A percentile compares a stretch with the other conserved stretches of the same genome.
Evolutionary conservation across 2,329 filamentous ascomycete genomes (phyloP).

Genomic region (Diaporthe batatas): DNA sequence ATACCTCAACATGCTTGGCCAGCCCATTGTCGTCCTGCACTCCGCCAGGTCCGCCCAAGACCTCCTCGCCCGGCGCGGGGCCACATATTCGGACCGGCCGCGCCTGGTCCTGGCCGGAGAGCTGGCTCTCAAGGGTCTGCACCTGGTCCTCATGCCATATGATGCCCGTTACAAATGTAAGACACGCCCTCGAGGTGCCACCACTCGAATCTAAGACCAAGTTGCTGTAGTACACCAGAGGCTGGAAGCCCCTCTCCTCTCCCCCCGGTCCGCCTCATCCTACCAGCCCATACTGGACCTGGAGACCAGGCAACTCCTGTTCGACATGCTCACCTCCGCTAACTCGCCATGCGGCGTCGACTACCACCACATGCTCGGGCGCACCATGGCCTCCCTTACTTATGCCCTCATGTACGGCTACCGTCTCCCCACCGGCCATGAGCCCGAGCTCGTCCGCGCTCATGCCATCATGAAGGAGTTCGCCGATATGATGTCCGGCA

Average conservation of each 20-base stretch:
- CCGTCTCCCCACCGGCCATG: constrained; percentile 27
- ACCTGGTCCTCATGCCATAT: constrained; percentile 36
- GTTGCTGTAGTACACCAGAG: constrained; percentile 33
- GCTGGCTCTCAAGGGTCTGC: constrained; percentile 7
- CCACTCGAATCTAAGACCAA: constrained; percentile 18
- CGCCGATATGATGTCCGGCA: constrained; percentile 31
- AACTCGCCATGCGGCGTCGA: not conserved
- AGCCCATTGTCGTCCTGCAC: constrained; percentile 55
- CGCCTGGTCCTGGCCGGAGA: constrained; percentile 50
- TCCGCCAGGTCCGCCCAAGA: constrained; percentile 54
- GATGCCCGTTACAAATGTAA: constrained; percentile 35
- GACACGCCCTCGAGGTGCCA: constrained; percentile 15
- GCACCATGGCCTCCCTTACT: constrained; percentile 20
- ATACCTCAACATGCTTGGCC: constrained; percentile 53
- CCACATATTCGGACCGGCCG: constrained; percentile 56
- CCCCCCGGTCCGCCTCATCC: constrained; percentile 12
- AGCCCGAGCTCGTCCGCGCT: constrained; percentile 30
- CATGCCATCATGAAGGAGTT: constrained; percentile 36
- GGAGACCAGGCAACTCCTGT: constrained; percentile 34
- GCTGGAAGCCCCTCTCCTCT: constrained; percentile 32
- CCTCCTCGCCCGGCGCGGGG: constrained; percentile 55
- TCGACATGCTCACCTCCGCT: constrained; percentile 3
- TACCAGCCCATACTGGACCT: constrained; percentile 31
- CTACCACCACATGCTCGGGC: constrained; percentile 29
- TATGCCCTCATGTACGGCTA: constrained; percentile 36